Evolutionary conservation across 192 early-diverging fungal genomes (phyloP).

Genomic region (Backusella psychrophila): DNA sequence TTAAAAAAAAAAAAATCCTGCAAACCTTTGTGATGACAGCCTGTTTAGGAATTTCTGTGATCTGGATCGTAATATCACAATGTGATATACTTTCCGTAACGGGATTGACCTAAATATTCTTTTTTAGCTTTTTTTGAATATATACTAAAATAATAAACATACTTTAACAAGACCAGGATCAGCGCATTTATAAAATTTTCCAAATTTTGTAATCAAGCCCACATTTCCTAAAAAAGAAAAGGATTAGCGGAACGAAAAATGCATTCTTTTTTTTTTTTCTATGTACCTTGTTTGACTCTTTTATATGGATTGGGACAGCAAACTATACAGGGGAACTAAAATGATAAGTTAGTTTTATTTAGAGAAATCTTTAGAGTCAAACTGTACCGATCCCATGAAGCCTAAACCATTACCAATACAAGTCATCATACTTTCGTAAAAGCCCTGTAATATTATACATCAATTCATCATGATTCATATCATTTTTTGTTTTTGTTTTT

Average conservation of each 20-base stretch:
- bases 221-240: constrained; percentile 49
- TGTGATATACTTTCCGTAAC: constrained; percentile 37
- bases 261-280: neutral
- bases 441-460: constrained; percentile 10
- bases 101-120: constrained; percentile 37
- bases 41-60: constrained; percentile 64
- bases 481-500: neutral
- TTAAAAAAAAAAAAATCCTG: neutral
- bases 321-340: constrained; percentile 38
- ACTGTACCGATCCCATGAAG: constrained; percentile 37
- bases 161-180: constrained; percentile 54
- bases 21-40: constrained; percentile 73
- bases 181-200: constrained; percentile 49
- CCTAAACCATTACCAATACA: constrained; percentile 39
- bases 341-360: neutral
- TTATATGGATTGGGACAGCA: constrained; percentile 66
- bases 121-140: neutral
- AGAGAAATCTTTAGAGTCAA: neutral
- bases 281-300: constrained; percentile 27
- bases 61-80: constrained; percentile 65
- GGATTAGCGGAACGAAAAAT: neutral
- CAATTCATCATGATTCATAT: neutral
- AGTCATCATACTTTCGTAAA: constrained; percentile 50
- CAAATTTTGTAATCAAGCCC: constrained; percentile 67
- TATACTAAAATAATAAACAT: neutral